Evolutionary conservation across 495 filamentous ascomycete genomes (phyloP), one percentile per base, ranked within the genome.

Genomic region (Neurospora cerealis): DNA sequence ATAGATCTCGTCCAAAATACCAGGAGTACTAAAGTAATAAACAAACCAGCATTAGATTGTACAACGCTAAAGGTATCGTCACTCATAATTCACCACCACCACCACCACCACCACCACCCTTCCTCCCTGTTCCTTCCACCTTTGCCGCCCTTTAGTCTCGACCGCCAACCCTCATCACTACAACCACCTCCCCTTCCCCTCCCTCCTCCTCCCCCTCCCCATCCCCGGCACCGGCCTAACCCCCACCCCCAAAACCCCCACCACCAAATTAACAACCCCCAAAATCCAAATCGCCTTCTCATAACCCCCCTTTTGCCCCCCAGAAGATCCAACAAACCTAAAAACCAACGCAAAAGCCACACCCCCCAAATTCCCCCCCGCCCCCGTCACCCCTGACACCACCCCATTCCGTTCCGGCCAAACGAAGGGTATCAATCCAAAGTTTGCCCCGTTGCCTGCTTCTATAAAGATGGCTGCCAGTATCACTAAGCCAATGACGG

Each of bases 321-420:
- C 48, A 6, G 21, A 19, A 6, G 21, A 19, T 69, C 87, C 86
- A 28, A 83, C 82, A 81, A 94, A 96, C 72, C 94, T 85, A 85
- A 97, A 96, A 74, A 97, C 89, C 71, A 97, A 88, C 21, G 92
- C 90, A 80, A 96, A 97, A 72, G 96, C 85, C 44, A 97, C 91
- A 24, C 94, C 94, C 1, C 94, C 94, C 7, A 97, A 77, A 75
- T 97, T 97, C 3, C 94, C 94, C 15, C 88, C 83, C 0, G 91
- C 94, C 9, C 94, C 94, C 15, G 93, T 91, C 62, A 90, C 80
- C 21, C 94, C 94, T n/a, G n/a, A 13, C 90, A 97, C 85, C 72
- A 96, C 88, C 70, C 87, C 84, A 74, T 84, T 83, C 21, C 93
- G 91, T 73, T 84, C 88, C 0, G 94, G 93, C 77, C 93, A 90